Percentiles rank a stretch among this genome's conserved stretches.
These are phyloP conservation scores for Akanthomyces muscarius DNA, from an alignment of 2,329 filamentous ascomycete species.

Conservation along the genomic window DNA sequence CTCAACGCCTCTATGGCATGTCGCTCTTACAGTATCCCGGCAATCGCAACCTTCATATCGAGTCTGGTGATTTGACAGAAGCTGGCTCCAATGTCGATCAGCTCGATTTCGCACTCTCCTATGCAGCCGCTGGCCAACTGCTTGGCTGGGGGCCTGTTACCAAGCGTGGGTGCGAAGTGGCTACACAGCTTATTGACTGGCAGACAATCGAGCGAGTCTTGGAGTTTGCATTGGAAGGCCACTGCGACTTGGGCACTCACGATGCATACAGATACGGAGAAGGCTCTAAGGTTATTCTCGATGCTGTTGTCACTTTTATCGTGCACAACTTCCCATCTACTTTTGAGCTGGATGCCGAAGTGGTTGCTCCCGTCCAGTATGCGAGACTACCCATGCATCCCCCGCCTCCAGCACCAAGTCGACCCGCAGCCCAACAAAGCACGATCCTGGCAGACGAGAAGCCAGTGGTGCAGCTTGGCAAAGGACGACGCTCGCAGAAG, in stretches of 20 bases:
- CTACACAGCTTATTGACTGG: constrained; percentile 56
- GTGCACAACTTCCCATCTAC: constrained; percentile 55
- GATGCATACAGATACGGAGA: constrained; percentile 50
- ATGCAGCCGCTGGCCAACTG: constrained; percentile 59
- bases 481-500: constrained; percentile 44
- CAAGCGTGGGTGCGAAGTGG: constrained; percentile 56
- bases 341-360: constrained; percentile 54
- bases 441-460: constrained; percentile 31
- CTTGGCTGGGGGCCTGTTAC: constrained; percentile 53
- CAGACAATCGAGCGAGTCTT: constrained; percentile 58
- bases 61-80: constrained; percentile 31
- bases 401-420: constrained; percentile 19
- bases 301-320: constrained; percentile 55
- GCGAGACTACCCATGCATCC: constrained; percentile 36
- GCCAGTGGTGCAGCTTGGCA: constrained; percentile 34
- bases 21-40: constrained; percentile 41
- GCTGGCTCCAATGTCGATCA: constrained; percentile 40
- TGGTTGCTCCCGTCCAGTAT: constrained; percentile 34
- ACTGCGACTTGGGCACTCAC: constrained; percentile 33
- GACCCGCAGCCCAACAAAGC: constrained; percentile 16
- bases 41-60: constrained; percentile 24
- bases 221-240: constrained; percentile 50
- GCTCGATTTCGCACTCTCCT: constrained; percentile 57
- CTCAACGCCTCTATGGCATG: constrained; percentile 55
- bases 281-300: constrained; percentile 51